A percentile compares a stretch with the other conserved stretches of the same genome.
Evolutionary conservation across 2,329 filamentous ascomycete species (phyloP).

Genomic region (Talaromyces sp.): DNA sequence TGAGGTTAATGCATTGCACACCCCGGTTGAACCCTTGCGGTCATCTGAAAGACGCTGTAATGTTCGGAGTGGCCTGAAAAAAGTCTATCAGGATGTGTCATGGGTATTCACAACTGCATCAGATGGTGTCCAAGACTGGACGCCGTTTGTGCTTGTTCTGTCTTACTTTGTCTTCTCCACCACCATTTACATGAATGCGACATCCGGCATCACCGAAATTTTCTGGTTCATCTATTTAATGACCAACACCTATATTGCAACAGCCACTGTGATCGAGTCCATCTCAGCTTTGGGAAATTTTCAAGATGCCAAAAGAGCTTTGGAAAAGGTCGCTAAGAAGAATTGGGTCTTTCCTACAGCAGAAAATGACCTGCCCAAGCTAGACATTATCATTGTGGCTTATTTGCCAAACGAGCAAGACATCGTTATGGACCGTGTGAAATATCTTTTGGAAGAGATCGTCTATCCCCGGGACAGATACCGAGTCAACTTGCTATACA

Average conservation of each 20-base stretch:
- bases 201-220: slow-evolving; percentile 34
- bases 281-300: slow-evolving; percentile 39
- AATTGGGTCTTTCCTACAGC: slow-evolving; percentile 43
- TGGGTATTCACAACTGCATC: slow-evolving; percentile 16
- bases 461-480: slow-evolving; percentile 47
- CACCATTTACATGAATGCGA: slow-evolving; percentile 42
- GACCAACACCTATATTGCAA: slow-evolving; percentile 46
- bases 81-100: slow-evolving; percentile 13
- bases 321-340: slow-evolving; percentile 37
- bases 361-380: slow-evolving; percentile 39
- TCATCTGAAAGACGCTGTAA: slow-evolving; percentile 6
- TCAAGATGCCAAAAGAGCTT: slow-evolving; percentile 35
- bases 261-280: slow-evolving; percentile 41
- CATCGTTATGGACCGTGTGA: slow-evolving; percentile 48
- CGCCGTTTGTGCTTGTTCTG: slow-evolving; percentile 40
- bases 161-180: slow-evolving; percentile 44
- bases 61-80: slow-evolving; percentile 11
- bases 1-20: slow-evolving; percentile 5
- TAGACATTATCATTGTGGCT: slow-evolving; percentile 50
- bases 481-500: slow-evolving; percentile 50
- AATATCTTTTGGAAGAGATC: slow-evolving; percentile 48
- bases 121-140: slow-evolving; percentile 35
- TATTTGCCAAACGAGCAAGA: slow-evolving; percentile 53
- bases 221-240: slow-evolving; percentile 47
- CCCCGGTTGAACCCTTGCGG: neutral